Base-by-base conservation (phyloP, 2,329 filamentous ascomycete genomes). In the Colletotrichum euphorbiae region DNA sequence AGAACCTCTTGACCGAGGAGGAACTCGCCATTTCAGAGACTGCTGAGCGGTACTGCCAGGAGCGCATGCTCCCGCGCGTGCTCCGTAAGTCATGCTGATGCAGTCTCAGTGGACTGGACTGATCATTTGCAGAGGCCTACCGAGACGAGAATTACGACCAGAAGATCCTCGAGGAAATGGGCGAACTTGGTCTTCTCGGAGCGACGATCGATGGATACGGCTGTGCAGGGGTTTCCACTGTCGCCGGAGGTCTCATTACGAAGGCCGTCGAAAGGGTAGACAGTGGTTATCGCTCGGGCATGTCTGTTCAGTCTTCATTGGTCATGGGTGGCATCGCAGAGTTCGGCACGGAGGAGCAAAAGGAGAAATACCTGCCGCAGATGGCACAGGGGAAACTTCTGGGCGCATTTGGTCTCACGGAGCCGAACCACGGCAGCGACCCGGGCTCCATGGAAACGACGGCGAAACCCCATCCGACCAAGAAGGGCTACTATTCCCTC, bases 301-400 rank as follows among this genome's bases (percentile, higher is more conserved):
- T 97, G 91, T 97, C 93, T 6, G 94, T 97, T 19, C 94, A 97
- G 79, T 95, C 92, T 69, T 96, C 94, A 1, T 84, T 97, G n/a
- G 92, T 91, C 21, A 97, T 97, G 94, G 94, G 93, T 21, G 93
- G 92, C 28, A 97, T 97, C 74, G 85, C 94, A 77, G 92, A 97
- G 74, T 95, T 94, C 73, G 94, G 94, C 5, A 90, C 91, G n/a
- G 81, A 90, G 74, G 94, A 97, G 80, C 90, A 93, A 75, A 97
- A 97, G 81, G 90, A 97, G 71, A 91, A 87, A 72, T 94, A 93
- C 73, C 82, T 97, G 13, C 93, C 93, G 0, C 83, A 85, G 15
- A 90, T 97, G 86, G 94, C 93, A 24, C 92, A 92, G 78, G 94
- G 94, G 6, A 91, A 93, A 76, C 79, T 95, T 6, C 80, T 97